Evolutionary conservation across 2,329 filamentous ascomycete species (phyloP).

Genomic region (Fusarium ramigenum): DNA sequence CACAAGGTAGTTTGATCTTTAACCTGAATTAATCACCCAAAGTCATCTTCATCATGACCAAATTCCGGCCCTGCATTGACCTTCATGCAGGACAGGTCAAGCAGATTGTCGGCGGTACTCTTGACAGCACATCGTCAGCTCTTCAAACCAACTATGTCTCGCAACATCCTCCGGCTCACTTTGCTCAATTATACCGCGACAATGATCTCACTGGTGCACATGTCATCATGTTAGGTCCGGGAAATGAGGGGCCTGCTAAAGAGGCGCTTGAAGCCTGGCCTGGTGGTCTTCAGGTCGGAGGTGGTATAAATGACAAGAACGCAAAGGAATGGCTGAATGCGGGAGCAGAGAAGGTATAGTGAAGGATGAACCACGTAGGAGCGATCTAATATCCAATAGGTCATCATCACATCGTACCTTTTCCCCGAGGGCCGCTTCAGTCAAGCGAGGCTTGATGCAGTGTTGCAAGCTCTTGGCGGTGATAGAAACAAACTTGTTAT

Average conservation of each 20-base stretch:
- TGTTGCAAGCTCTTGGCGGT: slow-evolving; percentile 76
- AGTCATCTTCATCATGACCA: slow-evolving; percentile 72
- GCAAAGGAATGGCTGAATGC: slow-evolving; percentile 85
- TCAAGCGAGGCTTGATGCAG: slow-evolving; percentile 75
- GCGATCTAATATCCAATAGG: slow-evolving; percentile 62
- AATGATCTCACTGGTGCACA: slow-evolving; percentile 81
- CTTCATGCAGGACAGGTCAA: slow-evolving; percentile 97
- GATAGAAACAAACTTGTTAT: slow-evolving; percentile 88
- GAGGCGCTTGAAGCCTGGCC: slow-evolving; percentile 85
- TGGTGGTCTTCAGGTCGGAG: slow-evolving; percentile 84
- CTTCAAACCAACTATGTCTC: slow-evolving; percentile 96
- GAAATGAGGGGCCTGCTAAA: slow-evolving; percentile 81
- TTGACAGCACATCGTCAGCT: slow-evolving; percentile 71
- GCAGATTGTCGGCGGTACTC: slow-evolving; percentile 96
- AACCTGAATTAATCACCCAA: neutral
- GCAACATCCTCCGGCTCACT: slow-evolving; percentile 81
- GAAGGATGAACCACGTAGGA: neutral
- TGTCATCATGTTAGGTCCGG: slow-evolving; percentile 95
- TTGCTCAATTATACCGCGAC: slow-evolving; percentile 82
- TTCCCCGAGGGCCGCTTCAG: slow-evolving; percentile 89
- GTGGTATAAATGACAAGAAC: slow-evolving; percentile 90
- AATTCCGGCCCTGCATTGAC: slow-evolving; percentile 96
- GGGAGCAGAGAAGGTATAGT: slow-evolving; percentile 84
- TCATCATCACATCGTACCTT: slow-evolving; percentile 95
- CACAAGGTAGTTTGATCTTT: slow-evolving; percentile 3